Evolutionary conservation across 345 rosid species (phyloP).

Genomic region (Dovyalis caffra): DNA sequence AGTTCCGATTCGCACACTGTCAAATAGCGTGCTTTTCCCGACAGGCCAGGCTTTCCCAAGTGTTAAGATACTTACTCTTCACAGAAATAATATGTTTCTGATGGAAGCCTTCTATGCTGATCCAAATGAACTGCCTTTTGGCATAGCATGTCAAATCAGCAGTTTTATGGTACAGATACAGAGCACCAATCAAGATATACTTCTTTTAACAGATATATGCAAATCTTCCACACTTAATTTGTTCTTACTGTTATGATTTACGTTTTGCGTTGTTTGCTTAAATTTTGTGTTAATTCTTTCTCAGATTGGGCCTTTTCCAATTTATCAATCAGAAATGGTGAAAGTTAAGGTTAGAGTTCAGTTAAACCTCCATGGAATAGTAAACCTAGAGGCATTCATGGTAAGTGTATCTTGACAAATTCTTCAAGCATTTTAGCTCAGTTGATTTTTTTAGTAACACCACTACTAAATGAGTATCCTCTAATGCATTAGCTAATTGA

Average conservation of each 20-base stretch:
- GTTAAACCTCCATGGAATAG: conserved; percentile 75
- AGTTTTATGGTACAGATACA: conserved; percentile 51
- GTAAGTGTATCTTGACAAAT: conserved; percentile 39
- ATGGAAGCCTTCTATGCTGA: conserved; percentile 68
- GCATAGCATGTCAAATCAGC: conserved; percentile 64
- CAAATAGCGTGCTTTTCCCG: conserved; percentile 65
- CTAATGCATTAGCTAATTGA: background rate
- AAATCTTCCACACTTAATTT: no score
- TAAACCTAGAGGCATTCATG: conserved; percentile 66
- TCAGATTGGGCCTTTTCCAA: conserved; percentile 87
- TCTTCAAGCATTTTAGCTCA: background rate
- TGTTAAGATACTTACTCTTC: conserved; percentile 67
- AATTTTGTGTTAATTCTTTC: background rate
- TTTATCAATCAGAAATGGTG: conserved; percentile 53
- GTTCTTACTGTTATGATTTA: no score
- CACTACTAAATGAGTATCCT: background rate
- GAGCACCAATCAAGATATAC: no score
- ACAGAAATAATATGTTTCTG: conserved; percentile 57
- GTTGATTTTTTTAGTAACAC: background rate
- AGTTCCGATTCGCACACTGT: conserved; percentile 14
- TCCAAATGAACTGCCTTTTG: conserved; percentile 40
- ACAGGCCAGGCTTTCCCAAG: conserved; percentile 81
- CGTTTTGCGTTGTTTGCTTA: background rate
- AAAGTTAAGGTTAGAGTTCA: conserved; percentile 79
- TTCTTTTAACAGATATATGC: no score